phyloP scores from a whole-genome alignment of 2,329 filamentous ascomycete genomes.

The Dactylonectria estremocensis region DNA sequence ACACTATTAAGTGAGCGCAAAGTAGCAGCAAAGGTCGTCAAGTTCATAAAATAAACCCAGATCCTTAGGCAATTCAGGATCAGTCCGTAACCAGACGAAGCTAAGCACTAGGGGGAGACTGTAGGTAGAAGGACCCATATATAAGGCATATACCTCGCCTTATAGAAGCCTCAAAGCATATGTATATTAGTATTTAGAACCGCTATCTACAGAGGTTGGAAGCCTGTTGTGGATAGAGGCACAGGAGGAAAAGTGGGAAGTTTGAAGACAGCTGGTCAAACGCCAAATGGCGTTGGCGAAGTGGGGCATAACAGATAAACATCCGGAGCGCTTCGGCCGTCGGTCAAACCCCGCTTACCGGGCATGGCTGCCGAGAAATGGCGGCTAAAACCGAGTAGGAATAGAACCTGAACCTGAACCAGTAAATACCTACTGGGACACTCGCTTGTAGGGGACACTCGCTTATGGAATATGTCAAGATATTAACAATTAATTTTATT shows the following conservation, averaged over 20 bases:
- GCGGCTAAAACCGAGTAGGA: too few species aligned
- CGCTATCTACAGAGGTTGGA: background rate
- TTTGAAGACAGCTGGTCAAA: slow-evolving; percentile 10
- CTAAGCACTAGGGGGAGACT: slow-evolving; percentile 6
- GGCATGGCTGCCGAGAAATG: too few species aligned
- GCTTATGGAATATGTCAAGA: too few species aligned
- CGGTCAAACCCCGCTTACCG: too few species aligned
- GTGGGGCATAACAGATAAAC: background rate
- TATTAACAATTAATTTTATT: too few species aligned
- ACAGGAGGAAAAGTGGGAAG: background rate
- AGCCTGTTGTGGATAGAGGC: background rate
- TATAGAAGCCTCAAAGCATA: background rate
- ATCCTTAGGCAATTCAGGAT: background rate
- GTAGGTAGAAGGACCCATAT: background rate
- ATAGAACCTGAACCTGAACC: too few species aligned
- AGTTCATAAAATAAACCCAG: slow-evolving; percentile 8
- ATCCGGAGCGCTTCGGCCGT: too few species aligned
- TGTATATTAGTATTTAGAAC: slow-evolving; percentile 5
- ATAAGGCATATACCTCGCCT: background rate
- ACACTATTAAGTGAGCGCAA: background rate
- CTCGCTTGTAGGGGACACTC: too few species aligned
- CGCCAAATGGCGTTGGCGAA: background rate
- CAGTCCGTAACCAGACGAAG: too few species aligned
- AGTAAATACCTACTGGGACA: too few species aligned
- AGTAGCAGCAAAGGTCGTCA: slow-evolving; percentile 11